phyloP scores from a whole-genome alignment of 371 early-diverging fungal species.

The Lichtheimia hyalospora region DNA sequence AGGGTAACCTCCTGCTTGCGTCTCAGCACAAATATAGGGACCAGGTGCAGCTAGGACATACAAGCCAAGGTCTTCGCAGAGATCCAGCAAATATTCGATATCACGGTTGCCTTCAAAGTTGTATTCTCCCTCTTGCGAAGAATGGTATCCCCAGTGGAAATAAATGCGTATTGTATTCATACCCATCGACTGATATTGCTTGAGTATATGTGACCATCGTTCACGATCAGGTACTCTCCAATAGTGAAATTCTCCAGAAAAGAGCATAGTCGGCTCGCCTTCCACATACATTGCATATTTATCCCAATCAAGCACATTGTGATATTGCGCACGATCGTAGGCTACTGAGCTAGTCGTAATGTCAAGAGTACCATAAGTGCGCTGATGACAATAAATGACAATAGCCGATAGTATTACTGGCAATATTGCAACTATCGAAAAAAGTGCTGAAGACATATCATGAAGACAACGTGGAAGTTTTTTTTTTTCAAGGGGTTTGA shows the following conservation, averaged over 20 bases:
- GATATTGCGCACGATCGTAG: constrained; percentile 53
- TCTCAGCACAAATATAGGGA: constrained; percentile 89
- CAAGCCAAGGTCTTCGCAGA: constrained; percentile 75
- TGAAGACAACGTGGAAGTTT: too few species aligned
- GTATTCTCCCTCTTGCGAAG: constrained; percentile 75
- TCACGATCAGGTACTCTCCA: constrained; percentile 73
- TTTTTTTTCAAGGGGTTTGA: too few species aligned
- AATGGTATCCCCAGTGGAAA: constrained; percentile 91
- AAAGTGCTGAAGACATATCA: constrained; percentile 20
- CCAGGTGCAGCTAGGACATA: constrained; percentile 87
- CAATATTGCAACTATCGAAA: constrained; percentile 39
- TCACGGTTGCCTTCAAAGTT: constrained; percentile 79
- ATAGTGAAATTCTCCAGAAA: constrained; percentile 80
- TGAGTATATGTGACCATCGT: constrained; percentile 60
- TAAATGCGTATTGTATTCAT: constrained; percentile 85
- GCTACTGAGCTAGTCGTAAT: constrained; percentile 59
- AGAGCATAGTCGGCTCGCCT: constrained; percentile 62
- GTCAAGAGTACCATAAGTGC: constrained; percentile 48
- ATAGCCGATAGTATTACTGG: constrained; percentile 37
- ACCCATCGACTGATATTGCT: constrained; percentile 71
- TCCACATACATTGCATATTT: constrained; percentile 59
- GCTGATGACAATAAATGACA: constrained; percentile 39
- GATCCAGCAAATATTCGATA: constrained; percentile 66
- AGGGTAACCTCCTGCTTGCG: constrained; percentile 86
- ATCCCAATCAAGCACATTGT: constrained; percentile 64